Conservation (phyloP, 345 rosid genomes). For the Microthlaspi erraticum region DNA sequence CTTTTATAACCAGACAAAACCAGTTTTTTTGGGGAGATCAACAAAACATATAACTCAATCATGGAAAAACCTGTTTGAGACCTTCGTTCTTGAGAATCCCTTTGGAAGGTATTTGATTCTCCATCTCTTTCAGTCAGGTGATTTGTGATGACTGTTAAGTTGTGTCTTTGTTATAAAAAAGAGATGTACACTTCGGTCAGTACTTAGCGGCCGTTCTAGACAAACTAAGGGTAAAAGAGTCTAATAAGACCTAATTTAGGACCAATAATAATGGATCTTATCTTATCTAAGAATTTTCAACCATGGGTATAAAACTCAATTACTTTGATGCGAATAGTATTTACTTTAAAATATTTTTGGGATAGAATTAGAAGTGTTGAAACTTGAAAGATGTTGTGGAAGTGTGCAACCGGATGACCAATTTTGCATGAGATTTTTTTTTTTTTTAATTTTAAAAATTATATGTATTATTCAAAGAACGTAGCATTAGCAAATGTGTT, state of each 20-base stretch:
- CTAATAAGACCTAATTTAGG: neutral
- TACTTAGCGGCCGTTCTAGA: conserved; percentile 6
- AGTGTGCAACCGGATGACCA: too few species aligned
- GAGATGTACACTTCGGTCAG: conserved; percentile 10
- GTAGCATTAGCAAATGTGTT: too few species aligned
- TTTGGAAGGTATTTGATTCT: conserved; percentile 34
- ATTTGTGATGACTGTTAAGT: neutral
- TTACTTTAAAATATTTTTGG: neutral
- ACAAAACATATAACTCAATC: too few species aligned
- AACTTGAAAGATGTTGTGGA: too few species aligned
- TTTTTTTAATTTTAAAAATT: too few species aligned
- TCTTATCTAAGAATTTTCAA: conserved; percentile 15
- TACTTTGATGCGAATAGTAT: neutral
- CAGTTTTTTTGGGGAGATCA: too few species aligned
- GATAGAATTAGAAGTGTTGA: neutral
- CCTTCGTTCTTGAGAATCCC: conserved; percentile 40
- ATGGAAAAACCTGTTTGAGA: conserved; percentile 29
- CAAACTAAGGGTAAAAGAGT: conserved; percentile 16
- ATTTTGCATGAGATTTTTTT: too few species aligned
- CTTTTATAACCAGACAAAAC: too few species aligned
- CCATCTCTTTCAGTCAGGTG: conserved; percentile 26
- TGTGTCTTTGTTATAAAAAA: conserved; percentile 1
- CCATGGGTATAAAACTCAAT: neutral
- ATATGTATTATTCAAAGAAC: too few species aligned
- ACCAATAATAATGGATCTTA: neutral